Evolutionary conservation across 495 filamentous ascomycete species (phyloP).

Genomic region (Hypoxylon trugodes): DNA sequence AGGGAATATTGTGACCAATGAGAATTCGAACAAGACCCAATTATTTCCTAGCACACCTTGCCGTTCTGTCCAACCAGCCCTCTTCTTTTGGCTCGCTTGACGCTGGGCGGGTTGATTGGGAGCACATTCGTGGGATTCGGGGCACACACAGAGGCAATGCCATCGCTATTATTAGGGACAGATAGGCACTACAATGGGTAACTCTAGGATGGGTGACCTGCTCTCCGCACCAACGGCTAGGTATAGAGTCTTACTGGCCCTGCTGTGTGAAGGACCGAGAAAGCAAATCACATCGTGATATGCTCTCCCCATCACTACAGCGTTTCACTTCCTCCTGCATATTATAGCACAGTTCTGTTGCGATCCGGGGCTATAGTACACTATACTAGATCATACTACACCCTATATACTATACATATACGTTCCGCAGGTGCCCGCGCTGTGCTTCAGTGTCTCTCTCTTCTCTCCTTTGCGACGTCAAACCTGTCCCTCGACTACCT

Average conservation of each 20-base stretch:
- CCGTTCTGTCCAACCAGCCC: conserved; percentile 51
- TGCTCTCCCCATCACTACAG: conserved; percentile 42
- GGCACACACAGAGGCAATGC: conserved; percentile 41
- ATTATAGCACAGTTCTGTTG: conserved; percentile 16
- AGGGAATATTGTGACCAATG: conserved; percentile 30
- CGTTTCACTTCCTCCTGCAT: conserved; percentile 38
- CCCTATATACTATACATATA: conserved; percentile 51
- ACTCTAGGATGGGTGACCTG: conserved; percentile 18
- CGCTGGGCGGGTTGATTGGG: conserved; percentile 43
- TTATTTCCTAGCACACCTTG: conserved; percentile 31
- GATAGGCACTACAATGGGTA: conserved; percentile 10
- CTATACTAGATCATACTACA: conserved; percentile 29
- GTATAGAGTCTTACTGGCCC: conserved; percentile 29
- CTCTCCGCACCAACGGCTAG: conserved; percentile 29
- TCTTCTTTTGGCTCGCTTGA: conserved; percentile 47
- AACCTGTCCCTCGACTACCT: conserved; percentile 37
- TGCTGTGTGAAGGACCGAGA: conserved; percentile 39
- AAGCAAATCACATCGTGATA: conserved; percentile 46
- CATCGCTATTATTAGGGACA: conserved; percentile 55
- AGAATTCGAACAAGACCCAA: conserved; percentile 25
- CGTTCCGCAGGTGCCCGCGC: conserved; percentile 50
- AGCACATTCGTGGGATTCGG: conserved; percentile 40
- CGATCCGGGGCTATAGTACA: conserved; percentile 33
- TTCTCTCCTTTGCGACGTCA: conserved; percentile 46
- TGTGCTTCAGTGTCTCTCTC: conserved; percentile 42